Evolutionary conservation across 2,329 filamentous ascomycete species (phyloP).

Genomic region (Hypoxylon sp.): DNA sequence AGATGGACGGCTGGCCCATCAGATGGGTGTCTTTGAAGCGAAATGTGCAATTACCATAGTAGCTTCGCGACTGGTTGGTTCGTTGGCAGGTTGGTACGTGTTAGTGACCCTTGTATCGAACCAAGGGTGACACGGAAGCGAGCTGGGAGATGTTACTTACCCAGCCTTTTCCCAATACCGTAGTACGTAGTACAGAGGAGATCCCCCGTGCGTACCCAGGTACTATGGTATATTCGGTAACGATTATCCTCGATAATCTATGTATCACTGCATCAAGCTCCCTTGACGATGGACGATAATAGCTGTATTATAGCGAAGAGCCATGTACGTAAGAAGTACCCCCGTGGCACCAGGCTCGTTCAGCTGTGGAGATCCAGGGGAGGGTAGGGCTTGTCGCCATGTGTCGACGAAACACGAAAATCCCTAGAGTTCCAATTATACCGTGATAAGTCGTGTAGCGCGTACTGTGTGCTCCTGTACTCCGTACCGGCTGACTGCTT

Average conservation of each 20-base stretch:
- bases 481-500: too few species aligned
- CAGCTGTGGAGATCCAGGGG: constrained; percentile 20
- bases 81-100: constrained; percentile 18
- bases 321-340: too few species aligned
- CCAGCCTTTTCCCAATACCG: too few species aligned
- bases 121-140: too few species aligned
- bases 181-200: neutral
- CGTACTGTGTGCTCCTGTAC: constrained; percentile 8
- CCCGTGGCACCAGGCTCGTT: constrained; percentile 21
- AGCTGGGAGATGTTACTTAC: too few species aligned
- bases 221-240: constrained; percentile 28
- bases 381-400: constrained; percentile 26
- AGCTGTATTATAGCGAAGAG: constrained; percentile 26
- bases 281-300: constrained; percentile 28
- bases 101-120: neutral
- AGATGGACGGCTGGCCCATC: too few species aligned
- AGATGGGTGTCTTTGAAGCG: too few species aligned
- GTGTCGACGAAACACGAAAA: constrained; percentile 32
- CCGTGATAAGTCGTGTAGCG: neutral
- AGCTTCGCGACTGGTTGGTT: too few species aligned
- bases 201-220: constrained; percentile 18
- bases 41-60: constrained; percentile 15
- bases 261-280: constrained; percentile 32
- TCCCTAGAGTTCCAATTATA: neutral
- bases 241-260: constrained; percentile 34